Conservation (phyloP, 768 basidiomycete genomes). For the Clitopilus hobsonii region DNA sequence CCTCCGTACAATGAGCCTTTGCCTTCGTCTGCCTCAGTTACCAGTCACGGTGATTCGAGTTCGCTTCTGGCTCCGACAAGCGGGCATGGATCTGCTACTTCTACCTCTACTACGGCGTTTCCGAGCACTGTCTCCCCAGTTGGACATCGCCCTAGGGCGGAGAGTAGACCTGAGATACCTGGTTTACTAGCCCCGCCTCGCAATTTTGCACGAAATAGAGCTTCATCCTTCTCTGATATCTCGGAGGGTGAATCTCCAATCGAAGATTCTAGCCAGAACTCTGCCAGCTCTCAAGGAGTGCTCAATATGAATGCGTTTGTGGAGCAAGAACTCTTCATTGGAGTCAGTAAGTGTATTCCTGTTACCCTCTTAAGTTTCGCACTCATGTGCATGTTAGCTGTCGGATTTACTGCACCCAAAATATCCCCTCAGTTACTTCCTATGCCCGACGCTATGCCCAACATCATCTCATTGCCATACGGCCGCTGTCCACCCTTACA, state of each 20-base stretch:
- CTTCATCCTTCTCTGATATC: background rate
- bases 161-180: background rate
- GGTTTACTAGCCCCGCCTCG: background rate
- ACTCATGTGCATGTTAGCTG: constrained; percentile 36
- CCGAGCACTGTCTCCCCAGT: no score
- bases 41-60: background rate
- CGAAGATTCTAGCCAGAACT: background rate
- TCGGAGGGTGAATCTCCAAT: background rate
- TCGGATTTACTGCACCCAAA: constrained; percentile 59
- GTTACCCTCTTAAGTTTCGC: background rate
- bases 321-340: constrained; percentile 50
- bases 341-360: constrained; percentile 52
- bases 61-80: background rate
- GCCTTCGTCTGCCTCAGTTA: background rate
- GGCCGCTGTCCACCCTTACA: constrained; percentile 66
- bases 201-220: background rate
- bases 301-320: constrained; percentile 48
- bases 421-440: constrained; percentile 43
- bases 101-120: background rate
- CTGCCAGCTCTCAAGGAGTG: constrained; percentile 5
- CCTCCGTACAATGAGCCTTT: background rate
- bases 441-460: constrained; percentile 57
- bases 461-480: constrained; percentile 70
- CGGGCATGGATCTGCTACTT: background rate
- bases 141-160: background rate